phyloP scores from a whole-genome alignment of 306 rosid species.

The Begonia loranthoides region DNA sequence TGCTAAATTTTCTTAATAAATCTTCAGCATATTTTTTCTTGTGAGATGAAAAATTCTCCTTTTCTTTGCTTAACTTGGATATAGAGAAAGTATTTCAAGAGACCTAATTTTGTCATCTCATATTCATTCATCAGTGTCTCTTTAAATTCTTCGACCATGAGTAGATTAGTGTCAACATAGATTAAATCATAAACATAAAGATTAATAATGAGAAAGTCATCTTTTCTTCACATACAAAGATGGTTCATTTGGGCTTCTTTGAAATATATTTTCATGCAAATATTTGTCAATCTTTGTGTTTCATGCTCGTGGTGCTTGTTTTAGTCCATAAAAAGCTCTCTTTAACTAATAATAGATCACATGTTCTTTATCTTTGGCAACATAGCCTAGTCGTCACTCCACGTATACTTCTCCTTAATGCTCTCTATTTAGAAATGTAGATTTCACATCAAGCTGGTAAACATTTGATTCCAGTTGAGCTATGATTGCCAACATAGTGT shows the following conservation, averaged over 20 bases:
- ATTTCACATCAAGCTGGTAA: not conserved
- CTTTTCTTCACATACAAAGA: not conserved
- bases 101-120: slow-evolving; percentile 3
- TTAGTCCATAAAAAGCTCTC: not conserved
- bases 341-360: not conserved
- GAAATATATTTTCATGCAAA: not conserved
- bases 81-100: slow-evolving; percentile 2
- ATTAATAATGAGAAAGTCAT: not conserved
- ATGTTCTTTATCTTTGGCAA: not conserved
- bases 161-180: not conserved
- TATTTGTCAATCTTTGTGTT: not conserved
- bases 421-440: not conserved
- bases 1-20: not conserved
- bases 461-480: not conserved
- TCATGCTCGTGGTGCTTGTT: not conserved
- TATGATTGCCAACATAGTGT: not conserved
- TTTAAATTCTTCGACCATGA: not conserved
- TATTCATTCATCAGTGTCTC: not conserved
- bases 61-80: slow-evolving; percentile 4
- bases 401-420: not conserved
- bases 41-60: not conserved
- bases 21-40: slow-evolving; percentile 1
- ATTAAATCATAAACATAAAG: not conserved
- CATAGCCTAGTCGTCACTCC: not conserved
- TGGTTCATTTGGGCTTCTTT: slow-evolving; percentile 1